Evolutionary conservation across 78 protist genomes (phyloP).

Genomic region (slime mould (Dictyostelium discoideum)): dicty_2.7 NC_007091.3:2427501-2428000

Average conservation of each 20-base stretch:
- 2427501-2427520: conserved; percentile 33
- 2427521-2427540: conserved; percentile 53
- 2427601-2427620: not conserved
- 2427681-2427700: too few relatives aligned
- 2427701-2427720: not conserved
- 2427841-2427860: not conserved
- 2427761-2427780: conserved; percentile 39
- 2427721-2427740: not conserved
- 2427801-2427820: conserved; percentile 22
- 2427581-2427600: not conserved
- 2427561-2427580: not conserved
- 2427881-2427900: conserved; percentile 66
- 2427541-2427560: conserved; percentile 27
- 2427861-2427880: conserved; percentile 28
- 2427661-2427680: not conserved
- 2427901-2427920: conserved; percentile 75
- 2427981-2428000: conserved; percentile 48
- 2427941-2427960: conserved; percentile 55
- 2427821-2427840: conserved; percentile 10
- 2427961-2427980: conserved; percentile 74
- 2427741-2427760: not conserved
- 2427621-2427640: not conserved
- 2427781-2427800: not conserved
- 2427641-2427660: too few relatives aligned
- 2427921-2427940: conserved; percentile 78